Conservation (phyloP, 2,329 filamentous ascomycete species). For the Botrytis fragariae region DNA sequence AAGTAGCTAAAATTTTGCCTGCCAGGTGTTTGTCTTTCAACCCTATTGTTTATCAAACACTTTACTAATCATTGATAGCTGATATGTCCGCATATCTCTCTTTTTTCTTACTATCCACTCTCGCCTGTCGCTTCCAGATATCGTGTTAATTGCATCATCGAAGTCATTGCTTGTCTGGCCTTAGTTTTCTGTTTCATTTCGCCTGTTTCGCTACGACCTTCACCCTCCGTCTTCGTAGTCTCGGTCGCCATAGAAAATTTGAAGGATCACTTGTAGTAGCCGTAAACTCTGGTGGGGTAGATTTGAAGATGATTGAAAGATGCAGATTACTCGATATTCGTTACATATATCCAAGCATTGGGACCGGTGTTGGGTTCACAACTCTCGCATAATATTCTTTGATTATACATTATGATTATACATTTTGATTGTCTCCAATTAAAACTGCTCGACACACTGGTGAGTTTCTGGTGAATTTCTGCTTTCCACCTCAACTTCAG, state of each 20-base stretch:
- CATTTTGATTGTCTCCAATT: not conserved
- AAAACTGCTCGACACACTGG: accelerated
- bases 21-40: too few species aligned
- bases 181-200: slow-evolving; percentile 76
- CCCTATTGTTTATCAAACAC: too few species aligned
- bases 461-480: not conserved
- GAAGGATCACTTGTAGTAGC: slow-evolving; percentile 69
- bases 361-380: not conserved
- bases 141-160: not conserved
- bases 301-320: not conserved
- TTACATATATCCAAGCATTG: not conserved
- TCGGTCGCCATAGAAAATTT: slow-evolving; percentile 74
- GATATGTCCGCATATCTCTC: slow-evolving; percentile 51
- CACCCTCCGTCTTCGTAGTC: slow-evolving; percentile 69
- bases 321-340: not conserved
- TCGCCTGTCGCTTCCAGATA: slow-evolving; percentile 13
- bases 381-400: not conserved
- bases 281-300: slow-evolving; percentile 70
- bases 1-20: too few species aligned
- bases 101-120: slow-evolving; percentile 55
- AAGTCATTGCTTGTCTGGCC: slow-evolving; percentile 57
- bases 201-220: slow-evolving; percentile 81
- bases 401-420: not conserved
- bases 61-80: too few species aligned
- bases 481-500: not conserved